Evolutionary conservation across 2,329 filamentous ascomycete species (phyloP).

Genomic region (Colletotrichum noveboracense): DNA sequence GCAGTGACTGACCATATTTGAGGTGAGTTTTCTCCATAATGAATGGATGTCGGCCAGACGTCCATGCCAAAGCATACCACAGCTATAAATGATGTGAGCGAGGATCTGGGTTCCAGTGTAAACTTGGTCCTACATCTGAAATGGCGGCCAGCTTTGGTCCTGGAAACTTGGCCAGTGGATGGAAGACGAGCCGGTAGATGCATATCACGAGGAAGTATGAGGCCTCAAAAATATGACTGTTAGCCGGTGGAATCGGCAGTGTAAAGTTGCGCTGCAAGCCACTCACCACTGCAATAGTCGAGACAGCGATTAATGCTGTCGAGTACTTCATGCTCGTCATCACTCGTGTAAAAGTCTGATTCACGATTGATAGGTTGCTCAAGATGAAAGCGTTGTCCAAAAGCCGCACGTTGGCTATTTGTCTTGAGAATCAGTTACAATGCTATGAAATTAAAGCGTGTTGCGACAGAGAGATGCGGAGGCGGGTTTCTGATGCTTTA

Average conservation of each 20-base stretch:
- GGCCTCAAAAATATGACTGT: background rate
- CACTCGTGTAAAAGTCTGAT: background rate
- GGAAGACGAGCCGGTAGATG: background rate
- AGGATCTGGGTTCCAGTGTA: too few species aligned
- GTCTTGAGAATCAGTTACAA: fast-evolving
- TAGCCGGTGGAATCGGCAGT: background rate
- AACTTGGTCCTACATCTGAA: background rate
- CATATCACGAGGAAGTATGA: background rate
- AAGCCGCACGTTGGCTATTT: fast-evolving
- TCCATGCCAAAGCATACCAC: background rate
- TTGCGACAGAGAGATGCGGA: fast-evolving
- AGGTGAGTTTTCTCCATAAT: background rate
- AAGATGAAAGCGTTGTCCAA: background rate
- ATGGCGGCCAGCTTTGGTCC: background rate
- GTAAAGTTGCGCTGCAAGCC: too few species aligned
- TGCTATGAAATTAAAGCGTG: background rate
- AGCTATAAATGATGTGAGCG: background rate
- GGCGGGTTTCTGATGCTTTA: background rate
- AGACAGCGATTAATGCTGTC: background rate
- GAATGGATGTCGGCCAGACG: background rate
- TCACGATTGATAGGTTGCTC: background rate
- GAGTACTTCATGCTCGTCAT: background rate
- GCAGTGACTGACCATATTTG: background rate
- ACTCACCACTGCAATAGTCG: background rate
- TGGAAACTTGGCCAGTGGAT: background rate